Evolutionary conservation across 2,329 filamentous ascomycete species (phyloP).

Genomic region (Colletotrichum sp.): DNA sequence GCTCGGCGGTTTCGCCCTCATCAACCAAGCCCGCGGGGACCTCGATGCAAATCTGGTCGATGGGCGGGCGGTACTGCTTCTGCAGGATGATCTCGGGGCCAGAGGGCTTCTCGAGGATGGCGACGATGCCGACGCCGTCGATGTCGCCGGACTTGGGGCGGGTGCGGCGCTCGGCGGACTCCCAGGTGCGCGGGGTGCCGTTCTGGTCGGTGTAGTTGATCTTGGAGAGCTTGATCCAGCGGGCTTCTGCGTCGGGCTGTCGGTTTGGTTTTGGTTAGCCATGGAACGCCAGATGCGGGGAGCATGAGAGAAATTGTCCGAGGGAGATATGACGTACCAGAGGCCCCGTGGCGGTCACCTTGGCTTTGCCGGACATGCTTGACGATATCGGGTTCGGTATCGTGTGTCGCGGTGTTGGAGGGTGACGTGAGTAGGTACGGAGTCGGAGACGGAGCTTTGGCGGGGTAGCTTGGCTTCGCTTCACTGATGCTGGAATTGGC

Average conservation of each 20-base stretch:
- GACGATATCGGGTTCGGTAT: neutral
- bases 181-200: slow-evolving; percentile 68
- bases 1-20: slow-evolving; percentile 63
- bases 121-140: slow-evolving; percentile 77
- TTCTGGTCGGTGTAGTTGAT: slow-evolving; percentile 69
- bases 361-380: slow-evolving; percentile 24
- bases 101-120: slow-evolving; percentile 63
- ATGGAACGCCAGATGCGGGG: neutral
- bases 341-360: slow-evolving; percentile 47
- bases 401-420: neutral
- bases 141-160: slow-evolving; percentile 66
- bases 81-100: slow-evolving; percentile 66
- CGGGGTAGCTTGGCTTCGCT: neutral
- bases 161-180: slow-evolving; percentile 74
- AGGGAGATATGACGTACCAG: slow-evolving; percentile 39
- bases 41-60: slow-evolving; percentile 65
- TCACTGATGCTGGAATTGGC: neutral
- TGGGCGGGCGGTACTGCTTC: slow-evolving; percentile 70
- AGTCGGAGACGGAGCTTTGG: neutral
- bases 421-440: neutral
- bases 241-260: slow-evolving; percentile 57
- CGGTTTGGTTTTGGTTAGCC: neutral
- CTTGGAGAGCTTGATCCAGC: slow-evolving; percentile 66
- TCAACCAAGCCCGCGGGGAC: slow-evolving; percentile 70
- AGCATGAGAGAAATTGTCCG: neutral